Evolutionary conservation across 2,329 filamentous ascomycete genomes (phyloP), one percentile per base, ranked within the genome.

Genomic region (Eutypa lata): DNA sequence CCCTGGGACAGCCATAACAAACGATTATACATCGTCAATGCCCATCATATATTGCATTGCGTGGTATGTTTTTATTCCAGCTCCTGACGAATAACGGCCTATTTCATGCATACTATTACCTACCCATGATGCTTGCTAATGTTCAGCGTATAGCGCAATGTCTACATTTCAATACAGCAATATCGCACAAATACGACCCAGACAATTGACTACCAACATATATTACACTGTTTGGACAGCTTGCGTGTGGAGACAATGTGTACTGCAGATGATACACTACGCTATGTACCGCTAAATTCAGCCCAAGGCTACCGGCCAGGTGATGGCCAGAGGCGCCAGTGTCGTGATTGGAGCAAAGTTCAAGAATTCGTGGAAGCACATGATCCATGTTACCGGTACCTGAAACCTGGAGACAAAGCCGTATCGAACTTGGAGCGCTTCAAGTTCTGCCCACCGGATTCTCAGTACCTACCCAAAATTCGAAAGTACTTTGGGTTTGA

Each of bases 151-250:
- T 11, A 47, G 47, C 16, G 47, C 2, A 49, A 40, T 19, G 11
- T 49, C 14, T 49, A 49, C 13, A 49, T 49, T 4, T 49, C 47
- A 18, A 49, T 49, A 10, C 33, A 49, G n/a, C 47, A 49, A 42
- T 49, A 40, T 35, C 47, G 47, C 21, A 18, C 21, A 19, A 42
- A 42, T 14, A 43, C 24, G 13, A 22, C 19, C 10, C 47, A 49
- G 33, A 49, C 47, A n/a, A 49, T 49, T 35, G 22, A 24, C 18
- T 49, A 49, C 22, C 21, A 31, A 1, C 47, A 49, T 19, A 42
- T 49, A 19, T 18, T 49, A 16, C 47, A 49, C 35, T 49, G 47
- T 22, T 16, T 49, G 8, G 47, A 49, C 26, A 49, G 47, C 21
- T 26, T 49, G 18, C 47, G 47, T 3, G 47, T 49, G 33, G 47